These are phyloP conservation scores for Aspergillus coremiiformis DNA, from an alignment of 495 filamentous ascomycete species.

Conservation along the genomic window DNA sequence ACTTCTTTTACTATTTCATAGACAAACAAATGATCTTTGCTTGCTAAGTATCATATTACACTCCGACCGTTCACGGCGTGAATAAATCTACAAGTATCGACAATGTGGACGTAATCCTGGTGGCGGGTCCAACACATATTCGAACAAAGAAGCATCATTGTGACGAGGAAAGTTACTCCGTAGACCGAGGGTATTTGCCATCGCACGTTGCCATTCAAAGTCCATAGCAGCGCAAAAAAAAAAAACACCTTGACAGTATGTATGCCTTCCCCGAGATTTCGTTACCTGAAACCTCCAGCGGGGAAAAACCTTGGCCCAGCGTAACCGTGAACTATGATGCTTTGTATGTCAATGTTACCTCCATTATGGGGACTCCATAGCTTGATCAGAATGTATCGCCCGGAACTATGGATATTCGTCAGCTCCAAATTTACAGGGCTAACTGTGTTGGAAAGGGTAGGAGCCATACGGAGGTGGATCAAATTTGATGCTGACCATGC, in stretches of 20 bases:
- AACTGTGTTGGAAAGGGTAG: constrained; percentile 4
- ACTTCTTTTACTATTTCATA: neutral
- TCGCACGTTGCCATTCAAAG: too few relatives aligned
- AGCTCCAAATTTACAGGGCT: neutral
- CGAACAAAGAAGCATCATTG: too few relatives aligned
- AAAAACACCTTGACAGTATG: too few relatives aligned
- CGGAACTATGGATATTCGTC: constrained; percentile 40
- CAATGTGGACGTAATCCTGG: too few relatives aligned
- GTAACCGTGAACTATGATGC: constrained; percentile 69
- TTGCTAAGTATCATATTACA: neutral
- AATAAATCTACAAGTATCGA: neutral
- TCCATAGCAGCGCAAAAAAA: too few relatives aligned
- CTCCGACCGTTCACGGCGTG: neutral
- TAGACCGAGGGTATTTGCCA: too few relatives aligned
- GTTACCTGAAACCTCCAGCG: constrained; percentile 14
- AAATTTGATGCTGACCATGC: constrained; percentile 79
- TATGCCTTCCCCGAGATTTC: neutral
- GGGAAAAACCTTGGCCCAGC: constrained; percentile 78
- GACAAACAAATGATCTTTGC: neutral
- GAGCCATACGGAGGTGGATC: constrained; percentile 69
- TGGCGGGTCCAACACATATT: too few relatives aligned
- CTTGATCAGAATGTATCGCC: constrained; percentile 73
- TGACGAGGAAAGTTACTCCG: too few relatives aligned
- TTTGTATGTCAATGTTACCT: constrained; percentile 81
- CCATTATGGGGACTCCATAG: constrained; percentile 65